Evolutionary conservation across 2,329 filamentous ascomycete genomes (phyloP).

Genomic region (Orbilia oligospora): DNA sequence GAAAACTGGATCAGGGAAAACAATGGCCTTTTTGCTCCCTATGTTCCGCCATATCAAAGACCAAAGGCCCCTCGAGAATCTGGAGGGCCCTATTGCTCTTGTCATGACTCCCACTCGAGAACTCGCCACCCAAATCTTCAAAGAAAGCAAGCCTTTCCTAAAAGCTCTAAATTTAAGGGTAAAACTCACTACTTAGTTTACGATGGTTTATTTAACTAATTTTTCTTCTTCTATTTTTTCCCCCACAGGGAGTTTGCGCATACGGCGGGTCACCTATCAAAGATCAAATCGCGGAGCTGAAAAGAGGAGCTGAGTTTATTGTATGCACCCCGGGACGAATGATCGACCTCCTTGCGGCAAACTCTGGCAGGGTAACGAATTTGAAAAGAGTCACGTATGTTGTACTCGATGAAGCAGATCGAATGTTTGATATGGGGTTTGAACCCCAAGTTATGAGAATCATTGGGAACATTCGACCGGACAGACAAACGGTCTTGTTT

Average conservation of each 20-base stretch:
- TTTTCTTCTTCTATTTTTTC: too few species aligned
- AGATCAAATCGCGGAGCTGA: conserved; percentile 96
- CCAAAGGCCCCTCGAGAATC: conserved; percentile 76
- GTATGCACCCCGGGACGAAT: conserved; percentile 95
- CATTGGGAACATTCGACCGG: conserved; percentile 94
- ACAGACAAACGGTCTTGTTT: conserved; percentile 99
- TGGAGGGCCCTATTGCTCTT: conserved; percentile 88
- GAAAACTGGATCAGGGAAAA: conserved; percentile 98
- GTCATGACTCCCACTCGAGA: conserved; percentile 97
- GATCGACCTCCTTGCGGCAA: conserved; percentile 98
- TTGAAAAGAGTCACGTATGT: conserved; percentile 97
- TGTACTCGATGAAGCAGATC: conserved; percentile 98
- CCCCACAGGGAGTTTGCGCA: conserved; percentile 89
- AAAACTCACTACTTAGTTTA: conserved; percentile 41
- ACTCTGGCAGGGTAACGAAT: conserved; percentile 82
- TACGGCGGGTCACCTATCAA: conserved; percentile 97
- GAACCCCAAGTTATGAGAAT: conserved; percentile 99
- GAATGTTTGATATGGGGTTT: conserved; percentile 99
- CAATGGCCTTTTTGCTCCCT: conserved; percentile 91
- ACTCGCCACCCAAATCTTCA: conserved; percentile 91
- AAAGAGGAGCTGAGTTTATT: conserved; percentile 93
- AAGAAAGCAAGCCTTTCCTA: conserved; percentile 93
- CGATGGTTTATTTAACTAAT: conserved; percentile 75
- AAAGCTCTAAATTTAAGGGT: conserved; percentile 83
- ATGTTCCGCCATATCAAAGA: conserved; percentile 99